These are phyloP conservation scores for Rhizopogon roseolus DNA, from an alignment of 768 basidiomycete genomes.

Conservation along the genomic window DNA sequence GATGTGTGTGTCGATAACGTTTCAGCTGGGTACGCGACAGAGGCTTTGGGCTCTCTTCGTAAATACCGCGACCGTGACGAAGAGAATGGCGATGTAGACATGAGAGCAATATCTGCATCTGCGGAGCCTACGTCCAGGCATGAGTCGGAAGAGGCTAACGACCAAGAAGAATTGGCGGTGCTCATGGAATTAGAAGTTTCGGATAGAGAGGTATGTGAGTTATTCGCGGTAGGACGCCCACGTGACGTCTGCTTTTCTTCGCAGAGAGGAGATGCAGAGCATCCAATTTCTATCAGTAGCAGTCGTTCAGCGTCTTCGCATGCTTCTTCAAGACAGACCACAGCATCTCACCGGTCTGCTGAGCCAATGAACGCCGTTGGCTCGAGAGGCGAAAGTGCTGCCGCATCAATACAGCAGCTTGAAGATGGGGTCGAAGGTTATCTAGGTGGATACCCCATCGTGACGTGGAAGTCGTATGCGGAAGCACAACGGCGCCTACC, in stretches of 20 bases:
- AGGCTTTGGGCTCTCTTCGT: background rate
- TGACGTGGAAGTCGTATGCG: slow-evolving; percentile 19
- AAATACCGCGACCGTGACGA: background rate
- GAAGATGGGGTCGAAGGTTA: background rate
- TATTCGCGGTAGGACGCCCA: no score
- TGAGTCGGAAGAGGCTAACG: slow-evolving; percentile 8
- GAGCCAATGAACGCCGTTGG: background rate
- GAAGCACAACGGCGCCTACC: slow-evolving; percentile 10
- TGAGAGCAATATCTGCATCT: background rate
- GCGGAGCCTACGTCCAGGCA: background rate
- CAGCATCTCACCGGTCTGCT: background rate
- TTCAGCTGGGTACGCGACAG: background rate
- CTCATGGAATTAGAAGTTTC: background rate
- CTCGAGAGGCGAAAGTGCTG: background rate
- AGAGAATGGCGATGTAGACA: background rate
- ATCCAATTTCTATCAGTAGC: background rate
- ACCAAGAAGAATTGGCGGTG: background rate
- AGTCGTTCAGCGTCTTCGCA: background rate
- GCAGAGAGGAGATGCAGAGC: background rate
- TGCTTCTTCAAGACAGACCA: background rate
- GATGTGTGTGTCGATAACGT: background rate
- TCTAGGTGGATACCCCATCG: slow-evolving; percentile 7
- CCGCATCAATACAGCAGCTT: no score
- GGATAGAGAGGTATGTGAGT: background rate
- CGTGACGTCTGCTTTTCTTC: background rate